A percentile compares a stretch with the other conserved stretches of the same genome.
Conservation (phyloP, 192 early-diverging fungal genomes). For the Podila epicladia region DNA sequence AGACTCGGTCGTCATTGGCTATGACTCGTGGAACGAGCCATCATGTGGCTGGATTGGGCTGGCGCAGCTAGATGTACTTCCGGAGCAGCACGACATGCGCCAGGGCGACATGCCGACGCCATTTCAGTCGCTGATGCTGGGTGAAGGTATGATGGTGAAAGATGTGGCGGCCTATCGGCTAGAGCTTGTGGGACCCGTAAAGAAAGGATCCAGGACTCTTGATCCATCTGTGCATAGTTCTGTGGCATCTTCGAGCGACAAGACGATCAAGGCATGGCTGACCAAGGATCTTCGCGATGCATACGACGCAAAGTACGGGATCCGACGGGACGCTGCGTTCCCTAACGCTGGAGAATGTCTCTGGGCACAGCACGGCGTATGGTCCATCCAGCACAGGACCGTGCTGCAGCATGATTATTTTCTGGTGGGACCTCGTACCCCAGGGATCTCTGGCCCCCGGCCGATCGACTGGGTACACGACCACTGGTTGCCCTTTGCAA, state of each 20-base stretch:
- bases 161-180: conserved; percentile 44
- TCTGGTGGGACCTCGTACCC: conserved; percentile 28
- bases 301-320: conserved; percentile 36
- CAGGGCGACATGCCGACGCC: conserved; percentile 63
- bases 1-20: conserved; percentile 57
- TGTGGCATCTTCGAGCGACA: conserved; percentile 32
- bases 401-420: conserved; percentile 58
- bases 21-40: conserved; percentile 69
- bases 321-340: conserved; percentile 45
- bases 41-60: conserved; percentile 60
- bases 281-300: conserved; percentile 14
- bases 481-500: conserved; percentile 57
- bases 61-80: conserved; percentile 45
- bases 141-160: conserved; percentile 42
- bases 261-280: conserved; percentile 53
- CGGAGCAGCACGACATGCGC: conserved; percentile 52
- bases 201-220: conserved; percentile 24
- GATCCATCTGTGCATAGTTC: conserved; percentile 34
- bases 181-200: conserved; percentile 27
- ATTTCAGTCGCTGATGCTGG: conserved; percentile 56
- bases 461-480: conserved; percentile 18
- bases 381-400: conserved; percentile 35
- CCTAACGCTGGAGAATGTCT: conserved; percentile 53
- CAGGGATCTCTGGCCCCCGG: background rate
- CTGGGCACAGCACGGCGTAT: conserved; percentile 64